These are phyloP conservation scores for Chimonanthus salicifolius DNA, from an alignment of 164 flowering plant genomes.

Conservation along the genomic window DNA sequence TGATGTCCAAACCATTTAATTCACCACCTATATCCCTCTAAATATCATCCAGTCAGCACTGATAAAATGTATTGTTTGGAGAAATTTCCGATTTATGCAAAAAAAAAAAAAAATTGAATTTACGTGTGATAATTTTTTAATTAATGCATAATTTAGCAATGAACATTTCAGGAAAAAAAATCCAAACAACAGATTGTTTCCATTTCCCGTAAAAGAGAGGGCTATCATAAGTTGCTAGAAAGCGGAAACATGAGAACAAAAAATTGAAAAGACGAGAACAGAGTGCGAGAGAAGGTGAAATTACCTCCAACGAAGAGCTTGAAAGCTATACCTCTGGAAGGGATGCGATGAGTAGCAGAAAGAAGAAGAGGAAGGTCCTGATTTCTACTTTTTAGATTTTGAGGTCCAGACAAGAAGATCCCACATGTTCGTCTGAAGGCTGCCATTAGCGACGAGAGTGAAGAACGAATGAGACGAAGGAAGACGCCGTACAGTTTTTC, in stretches of 20 bases:
- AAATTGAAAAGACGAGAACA: not conserved
- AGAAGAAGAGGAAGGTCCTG: not conserved
- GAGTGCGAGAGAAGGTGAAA: not conserved
- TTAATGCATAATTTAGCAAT: too few relatives aligned
- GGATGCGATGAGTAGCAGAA: conserved; percentile 34
- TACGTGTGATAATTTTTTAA: too few relatives aligned
- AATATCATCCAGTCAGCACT: too few relatives aligned
- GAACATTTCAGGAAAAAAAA: too few relatives aligned
- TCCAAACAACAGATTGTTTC: not conserved
- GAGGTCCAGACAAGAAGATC: not conserved
- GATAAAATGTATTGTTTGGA: too few relatives aligned
- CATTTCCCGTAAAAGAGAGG: not conserved
- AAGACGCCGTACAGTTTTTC: too few relatives aligned
- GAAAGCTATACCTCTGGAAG: conserved; percentile 52
- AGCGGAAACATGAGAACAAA: not conserved
- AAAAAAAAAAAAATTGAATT: too few relatives aligned
- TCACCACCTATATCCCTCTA: too few relatives aligned
- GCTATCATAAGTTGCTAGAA: too few relatives aligned
- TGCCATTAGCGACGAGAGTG: not conserved
- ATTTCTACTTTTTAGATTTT: not conserved
- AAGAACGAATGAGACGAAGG: not conserved
- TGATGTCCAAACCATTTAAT: too few relatives aligned
- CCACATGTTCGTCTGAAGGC: not conserved
- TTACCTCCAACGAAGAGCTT: conserved; percentile 85
- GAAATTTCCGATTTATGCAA: too few relatives aligned